Evolutionary conservation across 1,139 yeast species (phyloP), one percentile per base, ranked within the genome.

Genomic region (Blastobotrys persicus): DNA sequence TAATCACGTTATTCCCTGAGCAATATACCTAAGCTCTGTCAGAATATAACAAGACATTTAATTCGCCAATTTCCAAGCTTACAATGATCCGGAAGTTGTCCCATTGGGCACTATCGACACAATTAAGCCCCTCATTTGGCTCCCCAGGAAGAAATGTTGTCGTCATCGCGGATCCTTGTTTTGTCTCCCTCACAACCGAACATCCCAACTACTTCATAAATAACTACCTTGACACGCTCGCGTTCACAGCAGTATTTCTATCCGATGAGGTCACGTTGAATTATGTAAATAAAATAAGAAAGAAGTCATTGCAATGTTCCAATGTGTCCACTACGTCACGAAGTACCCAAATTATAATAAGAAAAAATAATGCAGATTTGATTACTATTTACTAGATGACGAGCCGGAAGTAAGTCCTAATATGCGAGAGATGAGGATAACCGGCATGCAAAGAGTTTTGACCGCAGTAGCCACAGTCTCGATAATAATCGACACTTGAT

Each of bases 1-100:
- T 76, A 42, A 89, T 85, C 58, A 91, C 70, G 64, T 88, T 89
- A 68, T 89, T 88, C 1, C 96, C 97, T 1, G 96, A 87, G 48
- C 92, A 87, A 63, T 91, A 91, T 0, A 82, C 84, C 69, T 68
- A 34, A 14, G 20, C 26, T 32, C 13, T 45, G 51, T 40, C 28
- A 45, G 31, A 17, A 28, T 12, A 31, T 18, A 14, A 23, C 6
- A 6, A 34, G 42, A 34, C n/a, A 42, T 23, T n/a, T 20, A n/a
- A n/a, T n/a, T 31, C 31, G 13, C 5, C 31, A 20, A 2, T 13
- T 28, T 7, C 7, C 32, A 9, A 18, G 60, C 71, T 38, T 55
- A 69, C 71, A 23, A 86, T 70, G 6, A 89, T 68, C 49, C 82
- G 78, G 54, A 80, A 81, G 17, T 75, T 74, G 52, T 81, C 81